Conservation (phyloP, 129 eudicot species). For the Tagetes erecta region DNA sequence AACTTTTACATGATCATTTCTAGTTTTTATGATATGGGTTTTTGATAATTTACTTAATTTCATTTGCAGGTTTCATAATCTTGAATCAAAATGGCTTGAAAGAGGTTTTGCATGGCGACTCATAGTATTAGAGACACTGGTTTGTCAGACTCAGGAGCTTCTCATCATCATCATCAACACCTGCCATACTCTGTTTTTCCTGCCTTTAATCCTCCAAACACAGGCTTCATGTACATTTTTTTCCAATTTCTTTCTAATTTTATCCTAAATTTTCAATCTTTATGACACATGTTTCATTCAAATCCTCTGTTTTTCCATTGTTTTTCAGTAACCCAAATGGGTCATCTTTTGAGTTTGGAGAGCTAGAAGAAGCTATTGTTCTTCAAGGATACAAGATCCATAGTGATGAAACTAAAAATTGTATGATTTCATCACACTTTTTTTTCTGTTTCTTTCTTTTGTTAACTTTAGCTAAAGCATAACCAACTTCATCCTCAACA, state of each 20-base stretch:
- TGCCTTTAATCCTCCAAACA: slow-evolving; percentile 49
- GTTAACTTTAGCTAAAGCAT: not conserved
- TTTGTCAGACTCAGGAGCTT: slow-evolving; percentile 33
- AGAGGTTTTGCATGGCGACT: slow-evolving; percentile 73
- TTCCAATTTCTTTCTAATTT: not conserved
- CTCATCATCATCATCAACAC: slow-evolving; percentile 66
- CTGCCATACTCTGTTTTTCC: slow-evolving; percentile 65
- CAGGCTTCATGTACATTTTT: slow-evolving; percentile 64
- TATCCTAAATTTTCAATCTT: slow-evolving; percentile 3
- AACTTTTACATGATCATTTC: not conserved
- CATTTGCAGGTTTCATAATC: slow-evolving; percentile 12
- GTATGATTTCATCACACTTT: not conserved
- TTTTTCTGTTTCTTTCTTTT: slow-evolving; percentile 30
- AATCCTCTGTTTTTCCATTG: slow-evolving; percentile 32
- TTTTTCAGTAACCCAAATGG: slow-evolving; percentile 74
- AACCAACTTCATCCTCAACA: slow-evolving; percentile 10
- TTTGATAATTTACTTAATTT: not conserved
- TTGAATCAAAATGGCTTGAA: slow-evolving; percentile 49
- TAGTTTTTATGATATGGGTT: not conserved
- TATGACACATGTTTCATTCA: slow-evolving; percentile 13
- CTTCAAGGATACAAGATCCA: slow-evolving; percentile 78
- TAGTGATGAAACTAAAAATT: slow-evolving; percentile 63
- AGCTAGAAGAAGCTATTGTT: slow-evolving; percentile 89
- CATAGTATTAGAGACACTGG: slow-evolving; percentile 71
- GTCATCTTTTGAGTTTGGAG: slow-evolving; percentile 85